phyloP scores from a whole-genome alignment of 176 grass and related monocot genomes.

The Lolium multiflorum region DNA sequence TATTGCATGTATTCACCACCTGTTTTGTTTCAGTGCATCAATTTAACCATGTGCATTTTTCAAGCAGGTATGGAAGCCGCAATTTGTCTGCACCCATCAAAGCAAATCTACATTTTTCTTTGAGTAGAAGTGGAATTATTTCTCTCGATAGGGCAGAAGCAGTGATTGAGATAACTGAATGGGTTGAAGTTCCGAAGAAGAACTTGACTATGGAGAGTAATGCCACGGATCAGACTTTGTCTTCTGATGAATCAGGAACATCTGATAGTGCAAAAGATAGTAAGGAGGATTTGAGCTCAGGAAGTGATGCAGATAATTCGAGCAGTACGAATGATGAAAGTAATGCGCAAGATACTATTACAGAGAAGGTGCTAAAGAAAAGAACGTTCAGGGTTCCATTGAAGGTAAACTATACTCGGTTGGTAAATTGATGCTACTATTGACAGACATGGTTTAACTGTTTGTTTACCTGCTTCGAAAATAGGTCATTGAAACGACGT shows the following conservation, averaged over 20 bases:
- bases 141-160: constrained; percentile 95
- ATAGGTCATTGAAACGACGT: constrained; percentile 75
- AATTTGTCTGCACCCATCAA: constrained; percentile 98
- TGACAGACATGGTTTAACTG: constrained; percentile 9
- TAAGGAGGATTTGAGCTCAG: constrained; percentile 55
- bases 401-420: constrained; percentile 64
- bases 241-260: constrained; percentile 64
- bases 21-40: constrained; percentile 37
- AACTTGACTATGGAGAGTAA: constrained; percentile 77
- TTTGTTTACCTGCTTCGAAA: constrained; percentile 18
- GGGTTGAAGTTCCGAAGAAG: constrained; percentile 97
- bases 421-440: constrained; percentile 31
- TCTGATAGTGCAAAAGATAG: constrained; percentile 55
- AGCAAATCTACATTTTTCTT: constrained; percentile 97
- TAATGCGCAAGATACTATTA: constrained; percentile 62
- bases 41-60: constrained; percentile 37
- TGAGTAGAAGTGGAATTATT: constrained; percentile 93
- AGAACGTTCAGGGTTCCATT: constrained; percentile 95
- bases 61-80: constrained; percentile 73
- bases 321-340: constrained; percentile 50
- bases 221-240: constrained; percentile 55
- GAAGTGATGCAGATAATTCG: constrained; percentile 47
- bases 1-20: neutral
- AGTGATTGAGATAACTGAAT: constrained; percentile 97
- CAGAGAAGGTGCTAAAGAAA: constrained; percentile 93